Evolutionary conservation across 805 yeast genomes (phyloP).

Genomic region (Candida pseudoglaebosa): DNA sequence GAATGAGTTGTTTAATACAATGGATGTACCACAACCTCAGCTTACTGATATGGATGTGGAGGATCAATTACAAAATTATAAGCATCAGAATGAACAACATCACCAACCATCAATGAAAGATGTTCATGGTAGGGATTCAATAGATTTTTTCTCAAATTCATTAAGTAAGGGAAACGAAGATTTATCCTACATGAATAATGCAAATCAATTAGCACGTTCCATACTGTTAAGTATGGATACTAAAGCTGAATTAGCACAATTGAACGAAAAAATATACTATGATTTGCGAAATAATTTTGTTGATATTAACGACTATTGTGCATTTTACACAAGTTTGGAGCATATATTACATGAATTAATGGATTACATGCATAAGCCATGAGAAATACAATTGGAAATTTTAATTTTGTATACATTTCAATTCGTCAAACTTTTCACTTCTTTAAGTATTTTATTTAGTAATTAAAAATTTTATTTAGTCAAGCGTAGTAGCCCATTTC

Average conservation of each 20-base stretch:
- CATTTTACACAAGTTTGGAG: conserved; percentile 39
- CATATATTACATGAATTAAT: conserved; percentile 36
- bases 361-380: conserved; percentile 23
- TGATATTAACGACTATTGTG: conserved; percentile 42
- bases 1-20: conserved; percentile 37
- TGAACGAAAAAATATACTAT: conserved; percentile 36
- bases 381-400: neutral
- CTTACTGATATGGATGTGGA: conserved; percentile 5
- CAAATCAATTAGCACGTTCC: conserved; percentile 3
- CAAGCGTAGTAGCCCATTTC: conserved; percentile 28
- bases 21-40: conserved; percentile 43
- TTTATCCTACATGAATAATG: neutral
- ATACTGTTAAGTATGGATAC: conserved; percentile 8
- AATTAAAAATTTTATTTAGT: no score
- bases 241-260: conserved; percentile 26
- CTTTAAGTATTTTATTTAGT: no score
- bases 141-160: neutral
- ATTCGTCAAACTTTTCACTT: no score
- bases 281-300: conserved; percentile 41
- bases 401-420: no score
- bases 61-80: neutral
- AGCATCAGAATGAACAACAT: neutral
- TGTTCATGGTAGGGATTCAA: neutral
- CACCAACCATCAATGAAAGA: neutral
- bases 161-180: neutral